phyloP scores from a whole-genome alignment of 2,329 filamentous ascomycete species.

The Coleophoma eucalyptorum region DNA sequence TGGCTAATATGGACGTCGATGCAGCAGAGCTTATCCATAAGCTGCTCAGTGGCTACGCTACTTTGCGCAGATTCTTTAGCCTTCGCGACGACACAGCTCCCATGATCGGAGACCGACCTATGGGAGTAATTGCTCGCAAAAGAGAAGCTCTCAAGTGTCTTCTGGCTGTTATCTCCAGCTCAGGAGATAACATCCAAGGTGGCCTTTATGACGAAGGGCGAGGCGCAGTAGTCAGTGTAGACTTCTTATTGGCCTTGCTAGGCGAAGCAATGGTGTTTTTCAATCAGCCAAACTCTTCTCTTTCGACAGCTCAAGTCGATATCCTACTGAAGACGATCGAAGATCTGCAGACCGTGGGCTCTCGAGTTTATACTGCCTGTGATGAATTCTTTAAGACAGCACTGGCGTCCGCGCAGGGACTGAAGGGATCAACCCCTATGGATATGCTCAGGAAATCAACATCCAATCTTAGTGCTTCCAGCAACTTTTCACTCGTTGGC shows the following conservation, averaged over 20 bases:
- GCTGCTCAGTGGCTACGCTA: slow-evolving; percentile 88
- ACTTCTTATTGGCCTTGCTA: slow-evolving; percentile 78
- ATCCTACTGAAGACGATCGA: slow-evolving; percentile 73
- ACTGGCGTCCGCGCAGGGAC: slow-evolving; percentile 63
- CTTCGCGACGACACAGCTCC: slow-evolving; percentile 68
- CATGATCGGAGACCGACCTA: slow-evolving; percentile 32
- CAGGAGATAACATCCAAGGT: slow-evolving; percentile 86
- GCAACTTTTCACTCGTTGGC: slow-evolving; percentile 60
- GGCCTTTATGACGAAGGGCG: slow-evolving; percentile 80
- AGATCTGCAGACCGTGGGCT: slow-evolving; percentile 72
- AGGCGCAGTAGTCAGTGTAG: slow-evolving; percentile 82
- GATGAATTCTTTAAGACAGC: slow-evolving; percentile 77
- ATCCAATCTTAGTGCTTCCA: slow-evolving; percentile 49
- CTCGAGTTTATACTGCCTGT: slow-evolving; percentile 68
- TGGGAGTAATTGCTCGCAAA: slow-evolving; percentile 52
- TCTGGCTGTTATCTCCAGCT: slow-evolving; percentile 78
- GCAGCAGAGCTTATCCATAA: slow-evolving; percentile 81
- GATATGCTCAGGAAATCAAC: slow-evolving; percentile 64
- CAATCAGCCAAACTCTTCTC: slow-evolving; percentile 53
- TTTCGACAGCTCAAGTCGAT: slow-evolving; percentile 71
- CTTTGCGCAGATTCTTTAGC: slow-evolving; percentile 84
- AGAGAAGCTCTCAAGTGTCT: slow-evolving; percentile 71
- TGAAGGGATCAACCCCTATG: slow-evolving; percentile 58
- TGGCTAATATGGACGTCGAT: slow-evolving; percentile 72
- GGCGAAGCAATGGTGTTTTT: slow-evolving; percentile 81